Percentiles rank a stretch among this genome's conserved stretches.
These are phyloP conservation scores for Pythium graminicola DNA, from an alignment of 352 stramenopile species.

Conservation along the genomic window DNA sequence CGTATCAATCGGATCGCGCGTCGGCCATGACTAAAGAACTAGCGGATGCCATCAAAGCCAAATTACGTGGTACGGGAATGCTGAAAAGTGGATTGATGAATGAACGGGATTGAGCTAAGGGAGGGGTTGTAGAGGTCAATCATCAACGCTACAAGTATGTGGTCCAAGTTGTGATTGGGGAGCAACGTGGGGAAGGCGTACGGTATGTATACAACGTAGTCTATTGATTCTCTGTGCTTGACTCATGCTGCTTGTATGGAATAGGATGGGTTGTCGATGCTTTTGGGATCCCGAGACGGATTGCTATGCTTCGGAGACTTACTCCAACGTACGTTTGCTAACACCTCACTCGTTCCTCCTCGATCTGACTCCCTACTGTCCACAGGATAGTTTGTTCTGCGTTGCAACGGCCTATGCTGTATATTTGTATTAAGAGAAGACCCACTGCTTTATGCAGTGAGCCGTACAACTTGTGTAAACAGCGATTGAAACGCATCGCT, in stretches of 20 bases:
- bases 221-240: background rate
- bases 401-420: conserved; percentile 84
- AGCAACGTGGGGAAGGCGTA: conserved; percentile 84
- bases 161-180: conserved; percentile 87
- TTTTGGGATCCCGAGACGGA: conserved; percentile 89
- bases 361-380: background rate
- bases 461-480: conserved; percentile 58
- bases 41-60: conserved; percentile 74
- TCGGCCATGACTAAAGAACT: conserved; percentile 81
- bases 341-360: background rate
- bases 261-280: conserved; percentile 84
- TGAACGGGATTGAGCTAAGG: background rate
- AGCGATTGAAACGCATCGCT: conserved; percentile 80
- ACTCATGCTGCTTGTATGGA: background rate
- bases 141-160: conserved; percentile 88
- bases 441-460: conserved; percentile 23
- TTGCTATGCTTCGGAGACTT: conserved; percentile 86
- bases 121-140: conserved; percentile 28
- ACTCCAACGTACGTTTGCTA: conserved; percentile 60
- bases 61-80: conserved; percentile 57
- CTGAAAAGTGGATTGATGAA: background rate
- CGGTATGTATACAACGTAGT: conserved; percentile 26
- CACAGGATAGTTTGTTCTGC: conserved; percentile 87
- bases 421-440: conserved; percentile 70
- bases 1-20: conserved; percentile 70